phyloP scores from a whole-genome alignment of 192 early-diverging fungal genomes.

The Rhizophagus clarus region DNA sequence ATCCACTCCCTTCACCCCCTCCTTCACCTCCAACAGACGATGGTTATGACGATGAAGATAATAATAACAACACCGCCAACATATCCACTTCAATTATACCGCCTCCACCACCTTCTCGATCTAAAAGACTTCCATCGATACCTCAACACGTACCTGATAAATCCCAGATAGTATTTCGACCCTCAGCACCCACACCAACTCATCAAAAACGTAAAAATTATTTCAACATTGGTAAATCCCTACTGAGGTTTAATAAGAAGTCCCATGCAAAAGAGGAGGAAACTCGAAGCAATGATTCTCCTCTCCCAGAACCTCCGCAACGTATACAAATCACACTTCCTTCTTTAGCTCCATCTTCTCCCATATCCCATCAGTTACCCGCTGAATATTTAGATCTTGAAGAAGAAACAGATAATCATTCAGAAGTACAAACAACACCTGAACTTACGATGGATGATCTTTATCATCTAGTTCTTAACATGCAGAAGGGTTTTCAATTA shows the following conservation, averaged over 20 bases:
- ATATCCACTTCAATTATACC: neutral
- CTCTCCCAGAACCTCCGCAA: slow-evolving; percentile 1
- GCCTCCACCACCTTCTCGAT: neutral
- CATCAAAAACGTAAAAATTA: slow-evolving; percentile 19
- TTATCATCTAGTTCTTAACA: slow-evolving; percentile 26
- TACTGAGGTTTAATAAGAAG: neutral
- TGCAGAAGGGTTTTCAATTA: slow-evolving; percentile 28
- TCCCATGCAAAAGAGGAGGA: neutral
- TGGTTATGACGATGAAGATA: neutral
- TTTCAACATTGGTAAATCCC: slow-evolving; percentile 16
- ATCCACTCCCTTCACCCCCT: slow-evolving; percentile 4
- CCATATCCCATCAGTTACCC: slow-evolving; percentile 24
- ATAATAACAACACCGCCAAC: neutral
- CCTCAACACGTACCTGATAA: neutral
- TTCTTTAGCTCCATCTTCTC: slow-evolving; percentile 1
- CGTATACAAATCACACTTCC: neutral
- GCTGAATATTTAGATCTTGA: slow-evolving; percentile 2
- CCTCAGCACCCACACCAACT: neutral
- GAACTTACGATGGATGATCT: slow-evolving; percentile 27
- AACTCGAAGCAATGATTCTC: neutral
- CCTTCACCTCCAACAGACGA: slow-evolving; percentile 8
- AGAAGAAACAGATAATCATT: neutral
- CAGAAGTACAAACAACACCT: neutral
- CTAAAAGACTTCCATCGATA: neutral
- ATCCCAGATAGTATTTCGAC: neutral